Conservation (phyloP, 2,329 filamentous ascomycete species). For the Diaporthe sp. region DNA sequence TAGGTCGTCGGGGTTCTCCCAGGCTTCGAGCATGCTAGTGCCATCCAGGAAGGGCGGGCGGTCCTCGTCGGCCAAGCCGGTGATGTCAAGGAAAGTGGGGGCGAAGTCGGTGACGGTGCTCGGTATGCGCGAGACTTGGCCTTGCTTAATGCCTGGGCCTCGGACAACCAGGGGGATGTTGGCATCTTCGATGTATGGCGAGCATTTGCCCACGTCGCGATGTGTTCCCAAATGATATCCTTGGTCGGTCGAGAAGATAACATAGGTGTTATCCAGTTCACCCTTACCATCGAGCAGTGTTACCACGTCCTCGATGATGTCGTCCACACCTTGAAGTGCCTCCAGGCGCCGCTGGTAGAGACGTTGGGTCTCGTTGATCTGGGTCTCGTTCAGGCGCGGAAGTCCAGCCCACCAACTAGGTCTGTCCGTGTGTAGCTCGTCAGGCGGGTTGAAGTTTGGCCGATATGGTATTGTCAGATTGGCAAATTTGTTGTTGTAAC, state of each 20-base stretch:
- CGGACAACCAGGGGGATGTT: conserved; percentile 69
- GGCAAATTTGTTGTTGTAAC: conserved; percentile 71
- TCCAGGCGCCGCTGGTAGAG: conserved; percentile 58
- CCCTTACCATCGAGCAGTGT: conserved; percentile 34
- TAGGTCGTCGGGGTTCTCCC: conserved; percentile 35
- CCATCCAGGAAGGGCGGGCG: conserved; percentile 65
- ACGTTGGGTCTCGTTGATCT: conserved; percentile 37
- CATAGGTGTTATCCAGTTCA: conserved; percentile 1
- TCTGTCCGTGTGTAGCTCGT: conserved; percentile 33
- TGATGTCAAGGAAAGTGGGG: conserved; percentile 65
- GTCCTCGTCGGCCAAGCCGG: conserved; percentile 46
- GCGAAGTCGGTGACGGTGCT: conserved; percentile 73
- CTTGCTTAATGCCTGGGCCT: conserved; percentile 63
- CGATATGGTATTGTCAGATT: conserved; percentile 69
- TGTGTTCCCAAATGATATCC: conserved; percentile 1
- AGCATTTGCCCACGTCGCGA: conserved; percentile 54
- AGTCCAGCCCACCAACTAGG: not conserved
- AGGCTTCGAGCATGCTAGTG: conserved; percentile 54
- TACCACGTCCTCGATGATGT: conserved; percentile 52
- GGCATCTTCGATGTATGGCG: conserved; percentile 67
- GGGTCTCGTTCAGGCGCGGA: not conserved
- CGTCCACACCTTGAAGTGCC: conserved; percentile 54
- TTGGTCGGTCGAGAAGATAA: conserved; percentile 13
- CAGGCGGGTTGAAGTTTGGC: conserved; percentile 72
- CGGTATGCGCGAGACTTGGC: conserved; percentile 53